Evolutionary conservation across 768 basidiomycete species (phyloP).

Genomic region (Macrolepiota albuminosa): DNA sequence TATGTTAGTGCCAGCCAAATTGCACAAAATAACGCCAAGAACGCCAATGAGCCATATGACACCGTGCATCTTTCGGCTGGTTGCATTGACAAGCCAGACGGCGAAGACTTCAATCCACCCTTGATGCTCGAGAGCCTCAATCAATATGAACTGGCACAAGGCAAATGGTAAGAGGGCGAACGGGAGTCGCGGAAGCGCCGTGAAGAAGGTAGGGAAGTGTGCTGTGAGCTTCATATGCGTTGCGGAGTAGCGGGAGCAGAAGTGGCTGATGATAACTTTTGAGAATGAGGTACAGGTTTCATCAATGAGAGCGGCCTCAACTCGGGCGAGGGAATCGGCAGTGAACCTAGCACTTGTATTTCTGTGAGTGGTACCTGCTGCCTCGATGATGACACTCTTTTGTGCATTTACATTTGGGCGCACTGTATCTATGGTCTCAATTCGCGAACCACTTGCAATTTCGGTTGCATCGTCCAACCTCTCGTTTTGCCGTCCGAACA

Average conservation of each 20-base stretch:
- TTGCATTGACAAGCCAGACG: constrained; percentile 52
- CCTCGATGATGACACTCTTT: constrained; percentile 3
- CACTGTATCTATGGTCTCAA: not conserved
- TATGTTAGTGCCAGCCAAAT: constrained; percentile 86
- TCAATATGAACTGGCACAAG: constrained; percentile 92
- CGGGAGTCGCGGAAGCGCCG: constrained; percentile 65
- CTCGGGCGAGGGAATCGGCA: constrained; percentile 3
- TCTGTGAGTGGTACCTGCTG: constrained; percentile 1
- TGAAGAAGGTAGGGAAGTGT: constrained; percentile 69
- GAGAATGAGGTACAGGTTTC: not conserved
- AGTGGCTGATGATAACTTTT: constrained; percentile 7
- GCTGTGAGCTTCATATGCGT: constrained; percentile 17
- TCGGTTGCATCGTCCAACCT: constrained; percentile 6
- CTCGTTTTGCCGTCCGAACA: constrained; percentile 16
- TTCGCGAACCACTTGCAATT: not conserved
- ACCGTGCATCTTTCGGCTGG: constrained; percentile 36
- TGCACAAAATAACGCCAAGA: constrained; percentile 71
- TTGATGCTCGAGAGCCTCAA: constrained; percentile 73
- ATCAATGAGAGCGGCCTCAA: not conserved
- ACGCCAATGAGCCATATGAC: constrained; percentile 67
- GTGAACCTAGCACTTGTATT: constrained; percentile 11
- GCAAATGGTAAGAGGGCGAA: constrained; percentile 86
- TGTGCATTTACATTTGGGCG: not conserved
- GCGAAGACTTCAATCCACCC: constrained; percentile 90
- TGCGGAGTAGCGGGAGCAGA: not conserved